Evolutionary conservation across 768 basidiomycete species (phyloP), one percentile per base, ranked within the genome.

Genomic region (Psilocybe sp.): DNA sequence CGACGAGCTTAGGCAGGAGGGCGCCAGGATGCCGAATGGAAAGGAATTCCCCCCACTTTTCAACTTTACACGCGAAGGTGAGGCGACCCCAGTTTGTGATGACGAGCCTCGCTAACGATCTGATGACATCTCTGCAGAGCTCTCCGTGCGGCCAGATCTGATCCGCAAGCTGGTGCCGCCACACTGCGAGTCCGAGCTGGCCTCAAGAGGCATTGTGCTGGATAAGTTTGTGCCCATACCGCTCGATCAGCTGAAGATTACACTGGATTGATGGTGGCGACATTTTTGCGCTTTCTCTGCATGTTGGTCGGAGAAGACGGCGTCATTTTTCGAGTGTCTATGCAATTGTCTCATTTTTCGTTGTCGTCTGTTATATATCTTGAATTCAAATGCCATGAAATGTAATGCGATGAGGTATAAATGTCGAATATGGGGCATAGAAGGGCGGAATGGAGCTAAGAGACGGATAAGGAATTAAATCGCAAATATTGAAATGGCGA

Each of bases 181-280:
- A 60, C 85, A 92, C 72, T 88, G 85, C 70, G 93, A 98, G 80
- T 73, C 84, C 57, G 92, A 92, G 77, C 82, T 99, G 68, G 81
- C 79, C 71, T 85, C 81, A 57, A 84, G 91, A 71, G 84, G 84
- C 41, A 91, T 98, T 73, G 81, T 87, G 67, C 70, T 98, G 68
- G 85, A 95, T 64, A 84, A 81, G 57, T 98, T 98, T 76, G 88
- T 87, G 69, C 97, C 97, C 69, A 96, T 98, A 87, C 94, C 96
- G 69, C 76, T 94, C 69, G 95, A 98, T 67, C 86, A 97, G 71
- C 73, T 98, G 74, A 85, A 86, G 77, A 92, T 98, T 72, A 84
- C 87, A 69, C 80, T 98, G 73, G 94, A 98, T 71, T 93, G 78
- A 87, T 35, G 18, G 45, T 39, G 34, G 41, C 32, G n/a, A 39